Evolutionary conservation across 768 basidiomycete species (phyloP), one percentile per base, ranked within the genome.

Genomic region (Amanita pseudoporphyria): DNA sequence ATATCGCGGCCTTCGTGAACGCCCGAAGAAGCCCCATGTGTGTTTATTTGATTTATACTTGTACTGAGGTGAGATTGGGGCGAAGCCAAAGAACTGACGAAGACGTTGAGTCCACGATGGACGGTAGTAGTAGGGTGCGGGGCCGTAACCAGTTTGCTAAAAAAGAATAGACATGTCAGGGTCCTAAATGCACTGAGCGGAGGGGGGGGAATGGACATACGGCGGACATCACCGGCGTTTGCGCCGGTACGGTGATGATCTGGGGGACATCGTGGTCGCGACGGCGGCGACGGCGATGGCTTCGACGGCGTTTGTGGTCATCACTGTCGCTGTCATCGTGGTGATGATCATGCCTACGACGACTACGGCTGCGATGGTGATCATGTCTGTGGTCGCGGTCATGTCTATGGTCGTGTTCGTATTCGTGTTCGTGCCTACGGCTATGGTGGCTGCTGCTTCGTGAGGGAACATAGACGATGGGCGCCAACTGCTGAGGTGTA

Each of bases 21-120:
- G 72, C 1, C 77, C 76, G 60, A 79, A 67, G 64, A 79, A 77
- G 2, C 77, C 77, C 77, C 76, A 79, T 2, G 70, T 70, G 39
- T 67, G 67, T 47, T 65, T 62, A 56, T 71, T 66, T 24, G 68
- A 69, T 14, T 39, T 36, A 38, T 52, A 37, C 53, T 70, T 70
- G 57, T 72, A 70, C 46, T 67, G 70, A 53, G 71, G 67, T 24
- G 64, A 56, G 21, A 59, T 61, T 6, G 68, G 70, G 6, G 71
- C 70, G 16, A 79, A 63, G 16, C 77, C 77, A 54, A 79, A 76
- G 64, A 79, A 78, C 26, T 71, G 73, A 32, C 73, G 70, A 28
- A 79, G 49, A 40, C 77, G 75, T 22, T 74, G 69, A 30, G 69
- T 71, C 13, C 71, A 66, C 1, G 73, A 60, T 22, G 67, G 57